Percentiles rank a stretch among this genome's conserved stretches.
Evolutionary conservation across 2,329 filamentous ascomycete species (phyloP).

Genomic region (Aspergillus fumigatiaffinis): DNA sequence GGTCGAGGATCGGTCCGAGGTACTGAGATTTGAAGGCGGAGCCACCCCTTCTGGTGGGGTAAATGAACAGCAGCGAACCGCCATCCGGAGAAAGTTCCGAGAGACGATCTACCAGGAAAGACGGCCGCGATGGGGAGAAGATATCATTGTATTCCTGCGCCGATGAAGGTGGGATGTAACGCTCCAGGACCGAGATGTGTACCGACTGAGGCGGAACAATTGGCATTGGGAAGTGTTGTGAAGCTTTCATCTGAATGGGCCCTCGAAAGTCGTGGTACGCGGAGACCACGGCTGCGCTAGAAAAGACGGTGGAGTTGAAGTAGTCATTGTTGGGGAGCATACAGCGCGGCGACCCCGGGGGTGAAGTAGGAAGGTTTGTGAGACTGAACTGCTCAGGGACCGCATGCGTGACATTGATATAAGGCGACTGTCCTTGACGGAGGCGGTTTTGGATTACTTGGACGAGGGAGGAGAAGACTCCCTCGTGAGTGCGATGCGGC

Average conservation of each 20-base stretch:
- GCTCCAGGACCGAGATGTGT: conserved; percentile 59
- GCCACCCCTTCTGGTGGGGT: conserved; percentile 57
- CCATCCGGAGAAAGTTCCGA: conserved; percentile 55
- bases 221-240: conserved; percentile 52
- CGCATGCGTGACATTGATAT: conserved; percentile 63
- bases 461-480: conserved; percentile 53
- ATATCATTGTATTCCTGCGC: conserved; percentile 56
- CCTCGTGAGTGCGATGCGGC: conserved; percentile 26
- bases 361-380: conserved; percentile 59
- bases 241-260: conserved; percentile 35
- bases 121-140: conserved; percentile 52
- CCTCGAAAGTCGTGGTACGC: conserved; percentile 55
- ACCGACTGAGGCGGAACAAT: conserved; percentile 59
- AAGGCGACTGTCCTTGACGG: conserved; percentile 49
- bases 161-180: conserved; percentile 62
- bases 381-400: conserved; percentile 60
- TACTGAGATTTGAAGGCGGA: conserved; percentile 57
- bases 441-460: conserved; percentile 52
- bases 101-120: conserved; percentile 58
- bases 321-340: conserved; percentile 54
- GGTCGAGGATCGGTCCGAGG: conserved; percentile 59
- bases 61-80: conserved; percentile 59
- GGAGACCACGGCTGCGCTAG: conserved; percentile 57
- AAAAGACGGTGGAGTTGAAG: conserved; percentile 59
- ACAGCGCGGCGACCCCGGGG: conserved; percentile 54